Conservation (phyloP, 352 stramenopile species). For the Blastocystis sp. region DNA sequence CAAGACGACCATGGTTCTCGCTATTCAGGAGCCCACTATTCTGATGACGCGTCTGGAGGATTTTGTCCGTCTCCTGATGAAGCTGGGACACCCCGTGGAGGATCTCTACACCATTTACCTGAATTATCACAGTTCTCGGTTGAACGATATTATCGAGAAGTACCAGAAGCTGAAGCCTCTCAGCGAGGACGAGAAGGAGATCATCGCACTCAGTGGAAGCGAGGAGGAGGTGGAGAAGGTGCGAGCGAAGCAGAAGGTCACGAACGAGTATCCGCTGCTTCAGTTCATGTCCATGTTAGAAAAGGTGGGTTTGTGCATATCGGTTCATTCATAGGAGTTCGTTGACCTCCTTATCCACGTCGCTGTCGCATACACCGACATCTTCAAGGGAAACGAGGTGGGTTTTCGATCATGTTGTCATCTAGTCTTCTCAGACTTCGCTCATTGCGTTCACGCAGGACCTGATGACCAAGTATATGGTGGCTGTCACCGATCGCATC, state of each 20-base stretch:
- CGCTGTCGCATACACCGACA: constrained; percentile 12
- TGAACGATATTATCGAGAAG: constrained; percentile 13
- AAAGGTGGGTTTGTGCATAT: not conserved
- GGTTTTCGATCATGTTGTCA: not conserved
- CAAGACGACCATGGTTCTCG: constrained; percentile 63
- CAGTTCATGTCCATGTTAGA: constrained; percentile 37
- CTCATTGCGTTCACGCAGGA: constrained; percentile 8
- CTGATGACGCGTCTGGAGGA: constrained; percentile 12
- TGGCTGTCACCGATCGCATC: constrained; percentile 6
- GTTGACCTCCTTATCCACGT: constrained; percentile 41
- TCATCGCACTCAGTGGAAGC: constrained; percentile 5
- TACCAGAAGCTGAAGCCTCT: constrained; percentile 13
- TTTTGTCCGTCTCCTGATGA: constrained; percentile 35
- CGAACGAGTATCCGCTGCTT: constrained; percentile 20
- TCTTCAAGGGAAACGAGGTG: constrained; percentile 31
- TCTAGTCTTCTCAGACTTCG: not conserved
- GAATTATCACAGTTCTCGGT: not conserved
- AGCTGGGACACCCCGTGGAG: not conserved
- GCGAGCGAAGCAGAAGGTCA: constrained; percentile 20
- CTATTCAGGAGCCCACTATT: constrained; percentile 9
- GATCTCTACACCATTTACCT: constrained; percentile 26
- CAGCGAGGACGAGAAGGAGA: constrained; percentile 45
- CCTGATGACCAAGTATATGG: not conserved
- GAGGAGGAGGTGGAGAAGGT: constrained; percentile 15
- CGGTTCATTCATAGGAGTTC: not conserved